Base-by-base conservation (phyloP, 2,329 filamentous ascomycete species). In the Diaporthe sp. region DNA sequence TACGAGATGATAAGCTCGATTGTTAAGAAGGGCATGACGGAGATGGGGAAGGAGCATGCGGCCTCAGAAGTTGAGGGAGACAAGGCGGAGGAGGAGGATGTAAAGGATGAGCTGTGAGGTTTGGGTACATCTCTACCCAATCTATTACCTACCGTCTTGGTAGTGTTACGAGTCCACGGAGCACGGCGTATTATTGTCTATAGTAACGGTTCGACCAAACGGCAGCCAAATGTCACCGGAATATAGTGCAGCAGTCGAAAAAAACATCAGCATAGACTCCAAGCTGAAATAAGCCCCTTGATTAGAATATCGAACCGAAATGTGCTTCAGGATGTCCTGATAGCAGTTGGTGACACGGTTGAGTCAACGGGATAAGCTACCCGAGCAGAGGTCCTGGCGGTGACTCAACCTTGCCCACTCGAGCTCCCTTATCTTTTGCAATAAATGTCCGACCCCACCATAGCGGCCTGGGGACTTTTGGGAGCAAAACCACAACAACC, bases 1-100 rank as follows among this genome's bases (percentile, higher is more conserved):
- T 98, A 93, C 82, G 95, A 98, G 86, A 89, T 98, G n/a, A 83
- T 98, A 82, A 97, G 93, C 53, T 94, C 89, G 76, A 92, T 94
- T 85, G 92, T 93, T 10, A 83, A 82, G 80, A 82, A 80, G 73
- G 86, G 85, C 2, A 77, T 85, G 80, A 75, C 77, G 37, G 83
- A 82, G 68, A 85, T 84, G 82, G 85, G 81, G 3, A 84, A 82
- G 79, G 82, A 83, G 73, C 81, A 78, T 9, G 70, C 51, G 25
- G 68, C 22, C 34, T 42, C 25, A 39, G 63, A 42, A 15, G 75
- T 58, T 20, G 68, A 34, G 61, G 67, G 47, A 42, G 76, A 71
- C 49, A 78, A 77, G 44, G 78, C 77, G 2, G 76, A 79, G 49
- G 76, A 71, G 55, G 79, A 76, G 44, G 79, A 77, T 1, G 76